Percentiles rank a stretch among this genome's conserved stretches.
phyloP scores from a whole-genome alignment of 495 filamentous ascomycete genomes.

The Aspergillus panamensis region DNA sequence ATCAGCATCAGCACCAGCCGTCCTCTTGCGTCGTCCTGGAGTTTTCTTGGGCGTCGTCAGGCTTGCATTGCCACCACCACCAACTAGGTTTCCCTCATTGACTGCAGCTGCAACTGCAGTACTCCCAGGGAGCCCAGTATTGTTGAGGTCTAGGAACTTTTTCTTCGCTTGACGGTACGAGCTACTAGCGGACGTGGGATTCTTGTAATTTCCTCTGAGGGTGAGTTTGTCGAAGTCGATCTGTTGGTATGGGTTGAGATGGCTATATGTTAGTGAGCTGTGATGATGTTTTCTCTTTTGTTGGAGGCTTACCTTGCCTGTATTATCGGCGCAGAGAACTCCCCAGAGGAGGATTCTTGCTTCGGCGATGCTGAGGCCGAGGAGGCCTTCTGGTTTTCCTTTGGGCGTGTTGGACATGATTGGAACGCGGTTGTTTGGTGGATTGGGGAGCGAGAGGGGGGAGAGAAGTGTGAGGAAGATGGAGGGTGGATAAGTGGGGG shows the following conservation, averaged over 20 bases:
- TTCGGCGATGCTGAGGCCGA: constrained; percentile 22
- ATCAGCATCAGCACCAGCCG: neutral
- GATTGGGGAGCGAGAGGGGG: neutral
- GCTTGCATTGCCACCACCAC: neutral
- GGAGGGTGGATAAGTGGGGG: neutral
- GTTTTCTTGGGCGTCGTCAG: constrained; percentile 20
- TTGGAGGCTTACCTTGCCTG: constrained; percentile 20
- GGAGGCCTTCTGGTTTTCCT: constrained; percentile 20
- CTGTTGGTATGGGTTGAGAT: constrained; percentile 19
- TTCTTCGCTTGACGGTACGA: constrained; percentile 27
- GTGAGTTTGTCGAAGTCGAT: constrained; percentile 40
- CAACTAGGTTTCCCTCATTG: neutral
- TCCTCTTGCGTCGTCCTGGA: constrained; percentile 22
- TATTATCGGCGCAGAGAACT: constrained; percentile 16
- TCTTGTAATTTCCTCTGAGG: constrained; percentile 34
- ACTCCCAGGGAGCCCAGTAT: neutral
- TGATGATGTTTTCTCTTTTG: neutral
- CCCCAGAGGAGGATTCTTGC: constrained; percentile 26
- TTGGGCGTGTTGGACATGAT: constrained; percentile 16
- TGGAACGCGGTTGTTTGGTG: no score
- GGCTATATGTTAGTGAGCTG: no score
- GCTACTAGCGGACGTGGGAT: constrained; percentile 28
- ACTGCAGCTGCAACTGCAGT: neutral
- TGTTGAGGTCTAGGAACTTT: constrained; percentile 20
- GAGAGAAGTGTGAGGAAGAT: neutral